A percentile compares a stretch with the other conserved stretches of the same genome.
phyloP scores from a whole-genome alignment of 805 yeast species.

The Candida endomychidarum region DNA sequence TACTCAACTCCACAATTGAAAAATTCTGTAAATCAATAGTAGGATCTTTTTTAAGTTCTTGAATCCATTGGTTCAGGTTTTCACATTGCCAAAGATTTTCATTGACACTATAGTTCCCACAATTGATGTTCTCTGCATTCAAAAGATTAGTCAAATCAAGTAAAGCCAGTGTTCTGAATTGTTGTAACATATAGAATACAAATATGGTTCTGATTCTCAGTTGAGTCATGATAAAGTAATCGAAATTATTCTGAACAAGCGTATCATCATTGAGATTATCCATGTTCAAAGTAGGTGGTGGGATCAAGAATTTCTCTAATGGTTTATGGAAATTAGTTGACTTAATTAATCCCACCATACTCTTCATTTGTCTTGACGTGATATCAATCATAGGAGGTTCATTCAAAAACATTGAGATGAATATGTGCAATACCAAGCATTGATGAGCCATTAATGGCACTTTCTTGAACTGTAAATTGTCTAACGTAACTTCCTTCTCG shows the following conservation, averaged over 20 bases:
- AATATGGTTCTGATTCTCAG: slow-evolving; percentile 56
- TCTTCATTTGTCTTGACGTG: slow-evolving; percentile 52
- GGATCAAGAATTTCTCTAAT: slow-evolving; percentile 44
- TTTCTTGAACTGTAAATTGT: slow-evolving; percentile 49
- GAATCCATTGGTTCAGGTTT: slow-evolving; percentile 52
- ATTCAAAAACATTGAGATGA: slow-evolving; percentile 56
- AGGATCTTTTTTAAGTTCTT: slow-evolving; percentile 16
- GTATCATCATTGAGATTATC: background rate
- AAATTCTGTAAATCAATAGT: slow-evolving; percentile 1
- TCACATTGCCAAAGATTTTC: slow-evolving; percentile 62
- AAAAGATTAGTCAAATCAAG: slow-evolving; percentile 44
- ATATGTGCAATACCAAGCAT: slow-evolving; percentile 54
- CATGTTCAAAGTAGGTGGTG: slow-evolving; percentile 28
- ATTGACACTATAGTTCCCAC: slow-evolving; percentile 64
- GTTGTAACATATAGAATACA: slow-evolving; percentile 50
- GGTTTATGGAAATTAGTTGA: slow-evolving; percentile 54
- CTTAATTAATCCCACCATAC: slow-evolving; percentile 53
- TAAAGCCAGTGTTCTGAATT: slow-evolving; percentile 42
- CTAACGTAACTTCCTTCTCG: slow-evolving; percentile 49
- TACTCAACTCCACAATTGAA: slow-evolving; percentile 11
- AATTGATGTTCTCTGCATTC: slow-evolving; percentile 45
- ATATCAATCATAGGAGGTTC: slow-evolving; percentile 50
- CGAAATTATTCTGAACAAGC: slow-evolving; percentile 41
- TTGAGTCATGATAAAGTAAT: slow-evolving; percentile 55
- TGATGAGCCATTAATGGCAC: slow-evolving; percentile 59